These are phyloP conservation scores for Kalmusia sp. DNA, from an alignment of 2,329 filamentous ascomycete species.

Conservation along the genomic window DNA sequence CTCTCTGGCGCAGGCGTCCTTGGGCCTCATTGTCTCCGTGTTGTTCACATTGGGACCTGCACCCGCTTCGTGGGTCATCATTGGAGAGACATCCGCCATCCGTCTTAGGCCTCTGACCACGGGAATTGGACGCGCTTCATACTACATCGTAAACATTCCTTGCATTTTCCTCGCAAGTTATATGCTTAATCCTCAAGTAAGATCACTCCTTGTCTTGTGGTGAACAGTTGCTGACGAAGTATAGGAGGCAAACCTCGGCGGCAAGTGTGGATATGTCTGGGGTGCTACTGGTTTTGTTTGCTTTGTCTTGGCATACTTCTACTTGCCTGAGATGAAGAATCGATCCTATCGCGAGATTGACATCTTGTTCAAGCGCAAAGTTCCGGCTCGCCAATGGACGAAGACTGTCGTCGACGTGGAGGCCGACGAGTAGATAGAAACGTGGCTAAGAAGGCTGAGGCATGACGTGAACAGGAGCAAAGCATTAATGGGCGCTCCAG, in stretches of 20 bases:
- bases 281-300: conserved; percentile 61
- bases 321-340: conserved; percentile 63
- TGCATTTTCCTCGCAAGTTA: conserved; percentile 69
- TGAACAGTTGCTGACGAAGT: conserved; percentile 65
- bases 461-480: conserved; percentile 5
- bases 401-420: conserved; percentile 63
- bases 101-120: conserved; percentile 71
- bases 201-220: conserved; percentile 53
- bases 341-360: conserved; percentile 61
- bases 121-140: conserved; percentile 67
- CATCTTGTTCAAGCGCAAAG: conserved; percentile 51
- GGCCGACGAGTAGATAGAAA: conserved; percentile 65
- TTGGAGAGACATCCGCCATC: conserved; percentile 70
- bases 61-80: conserved; percentile 71
- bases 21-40: conserved; percentile 71
- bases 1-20: conserved; percentile 64
- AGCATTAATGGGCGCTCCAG: conserved; percentile 5
- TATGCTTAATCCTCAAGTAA: conserved; percentile 63
- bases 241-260: conserved; percentile 60
- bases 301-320: conserved; percentile 57
- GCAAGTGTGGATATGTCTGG: conserved; percentile 45
- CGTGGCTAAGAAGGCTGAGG: conserved; percentile 4
- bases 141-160: conserved; percentile 71
- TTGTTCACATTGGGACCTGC: conserved; percentile 69
- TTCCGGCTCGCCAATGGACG: conserved; percentile 64